Evolutionary conservation across 2,329 filamentous ascomycete genomes (phyloP).

Genomic region (Ceratocystis smalleyi): DNA sequence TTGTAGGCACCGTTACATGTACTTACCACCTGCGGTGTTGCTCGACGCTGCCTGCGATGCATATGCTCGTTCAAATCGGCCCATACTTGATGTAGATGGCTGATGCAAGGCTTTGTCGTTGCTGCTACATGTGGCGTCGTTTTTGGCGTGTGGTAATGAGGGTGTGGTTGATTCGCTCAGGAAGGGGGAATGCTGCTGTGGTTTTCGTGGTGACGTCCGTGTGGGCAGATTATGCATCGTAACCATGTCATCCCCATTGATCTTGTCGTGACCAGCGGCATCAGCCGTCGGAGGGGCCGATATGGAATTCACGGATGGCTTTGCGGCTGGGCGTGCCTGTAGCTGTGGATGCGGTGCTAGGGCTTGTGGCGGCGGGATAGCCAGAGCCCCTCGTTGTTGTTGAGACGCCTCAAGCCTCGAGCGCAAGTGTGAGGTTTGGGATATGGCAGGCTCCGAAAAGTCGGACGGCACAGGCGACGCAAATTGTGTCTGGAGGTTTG

Average conservation of each 20-base stretch:
- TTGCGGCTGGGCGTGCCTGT: neutral
- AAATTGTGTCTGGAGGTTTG: conserved; percentile 27
- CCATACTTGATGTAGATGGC: conserved; percentile 1
- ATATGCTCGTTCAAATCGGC: conserved; percentile 14
- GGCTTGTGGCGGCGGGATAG: conserved; percentile 24
- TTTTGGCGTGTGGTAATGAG: neutral
- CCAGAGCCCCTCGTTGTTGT: conserved; percentile 11
- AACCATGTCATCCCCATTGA: conserved; percentile 9
- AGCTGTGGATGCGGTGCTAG: neutral
- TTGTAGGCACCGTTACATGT: neutral
- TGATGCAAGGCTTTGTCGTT: neutral
- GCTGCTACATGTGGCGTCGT: neutral
- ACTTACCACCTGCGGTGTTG: conserved; percentile 4
- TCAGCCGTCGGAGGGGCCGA: conserved; percentile 17
- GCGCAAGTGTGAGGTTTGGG: conserved; percentile 5
- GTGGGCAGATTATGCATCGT: conserved; percentile 13
- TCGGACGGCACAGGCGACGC: conserved; percentile 21
- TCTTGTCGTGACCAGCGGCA: conserved; percentile 22
- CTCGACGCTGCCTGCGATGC: conserved; percentile 12
- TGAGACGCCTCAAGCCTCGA: neutral
- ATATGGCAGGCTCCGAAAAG: conserved; percentile 14
- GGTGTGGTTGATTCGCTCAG: neutral
- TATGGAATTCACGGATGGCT: neutral
- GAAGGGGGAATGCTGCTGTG: neutral
- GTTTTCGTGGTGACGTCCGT: conserved; percentile 6